Conservation (phyloP, 2,329 filamentous ascomycete genomes). For the Lecanicillium sp. region DNA sequence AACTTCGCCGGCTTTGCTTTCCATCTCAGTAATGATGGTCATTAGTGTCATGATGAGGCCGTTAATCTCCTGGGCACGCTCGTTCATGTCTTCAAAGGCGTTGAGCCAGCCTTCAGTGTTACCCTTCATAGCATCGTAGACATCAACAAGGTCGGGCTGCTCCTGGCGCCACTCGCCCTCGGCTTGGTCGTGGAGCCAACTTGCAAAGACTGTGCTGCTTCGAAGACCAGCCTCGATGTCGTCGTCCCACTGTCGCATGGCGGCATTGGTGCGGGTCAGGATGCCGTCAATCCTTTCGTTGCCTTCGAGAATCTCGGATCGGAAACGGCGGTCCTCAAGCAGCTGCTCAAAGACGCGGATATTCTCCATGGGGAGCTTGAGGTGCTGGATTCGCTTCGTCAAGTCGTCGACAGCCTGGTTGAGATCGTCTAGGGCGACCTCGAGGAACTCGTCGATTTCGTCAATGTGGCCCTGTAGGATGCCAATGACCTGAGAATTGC, state of each 20-base stretch:
- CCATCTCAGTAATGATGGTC: conserved; percentile 77
- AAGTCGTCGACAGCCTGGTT: conserved; percentile 73
- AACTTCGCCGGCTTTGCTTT: conserved; percentile 75
- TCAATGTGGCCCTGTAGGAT: conserved; percentile 91
- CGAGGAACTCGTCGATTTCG: conserved; percentile 86
- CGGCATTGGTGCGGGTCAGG: conserved; percentile 67
- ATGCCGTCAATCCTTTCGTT: conserved; percentile 92
- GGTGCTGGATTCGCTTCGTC: conserved; percentile 68
- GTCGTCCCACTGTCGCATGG: conserved; percentile 70
- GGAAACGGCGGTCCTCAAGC: conserved; percentile 77
- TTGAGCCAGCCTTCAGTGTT: conserved; percentile 88
- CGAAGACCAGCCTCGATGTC: conserved; percentile 75
- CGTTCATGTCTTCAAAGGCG: conserved; percentile 70
- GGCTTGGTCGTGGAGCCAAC: conserved; percentile 65
- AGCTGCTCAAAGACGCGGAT: conserved; percentile 78
- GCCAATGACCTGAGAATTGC: conserved; percentile 76
- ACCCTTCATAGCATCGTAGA: conserved; percentile 84
- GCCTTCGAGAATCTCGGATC: conserved; percentile 73
- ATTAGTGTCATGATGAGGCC: conserved; percentile 65
- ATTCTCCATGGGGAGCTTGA: conserved; percentile 80
- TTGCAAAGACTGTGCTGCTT: conserved; percentile 68
- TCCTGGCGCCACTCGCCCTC: conserved; percentile 55
- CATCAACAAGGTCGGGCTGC: conserved; percentile 58
- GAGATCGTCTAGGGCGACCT: conserved; percentile 80
- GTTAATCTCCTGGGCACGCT: conserved; percentile 64